Conservation (phyloP, 306 rosid genomes). For the Citrullus amarus region DNA sequence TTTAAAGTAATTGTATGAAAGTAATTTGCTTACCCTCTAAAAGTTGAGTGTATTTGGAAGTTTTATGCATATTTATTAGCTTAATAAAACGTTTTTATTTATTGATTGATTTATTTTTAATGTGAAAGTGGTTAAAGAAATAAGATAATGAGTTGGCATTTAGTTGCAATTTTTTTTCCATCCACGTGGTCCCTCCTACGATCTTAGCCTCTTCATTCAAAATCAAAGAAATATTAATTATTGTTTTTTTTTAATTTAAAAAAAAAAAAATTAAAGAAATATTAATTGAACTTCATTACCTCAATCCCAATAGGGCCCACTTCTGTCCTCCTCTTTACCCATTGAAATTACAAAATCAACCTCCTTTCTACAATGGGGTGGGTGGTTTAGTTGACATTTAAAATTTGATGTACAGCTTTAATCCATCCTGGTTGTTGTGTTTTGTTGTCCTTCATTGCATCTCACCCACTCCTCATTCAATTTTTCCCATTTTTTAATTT, state of each 20-base stretch:
- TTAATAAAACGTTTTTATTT: too few species aligned
- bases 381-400: neutral
- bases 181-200: neutral
- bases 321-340: neutral
- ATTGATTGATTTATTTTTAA: too few species aligned
- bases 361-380: neutral
- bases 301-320: neutral
- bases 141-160: neutral
- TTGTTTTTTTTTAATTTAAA: too few species aligned
- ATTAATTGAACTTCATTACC: neutral
- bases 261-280: too few species aligned
- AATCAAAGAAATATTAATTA: neutral
- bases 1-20: too few species aligned
- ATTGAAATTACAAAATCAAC: neutral
- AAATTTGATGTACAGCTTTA: neutral
- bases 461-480: neutral
- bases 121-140: neutral
- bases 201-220: neutral
- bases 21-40: too few species aligned
- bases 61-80: too few species aligned
- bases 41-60: too few species aligned
- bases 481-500: too few species aligned
- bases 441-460: neutral
- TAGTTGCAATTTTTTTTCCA: neutral
- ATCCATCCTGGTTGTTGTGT: neutral